These are phyloP conservation scores for Musa schizocarpa DNA, from an alignment of 176 grass and related monocot species.

Conservation along the genomic window DNA sequence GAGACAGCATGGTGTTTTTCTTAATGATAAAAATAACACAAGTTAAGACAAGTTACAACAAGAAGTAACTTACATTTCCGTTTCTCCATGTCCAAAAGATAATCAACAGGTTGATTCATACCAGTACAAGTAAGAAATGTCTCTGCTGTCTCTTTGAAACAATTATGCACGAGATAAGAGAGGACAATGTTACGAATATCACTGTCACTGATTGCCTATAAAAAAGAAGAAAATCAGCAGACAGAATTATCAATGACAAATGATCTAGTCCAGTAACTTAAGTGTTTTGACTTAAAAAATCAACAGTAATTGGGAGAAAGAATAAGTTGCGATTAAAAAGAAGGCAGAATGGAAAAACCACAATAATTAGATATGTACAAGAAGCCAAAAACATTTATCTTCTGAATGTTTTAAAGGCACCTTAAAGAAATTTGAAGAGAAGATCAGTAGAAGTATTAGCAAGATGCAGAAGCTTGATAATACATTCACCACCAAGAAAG, in stretches of 20 bases:
- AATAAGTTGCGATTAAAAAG: not conserved
- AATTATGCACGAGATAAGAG: slow-evolving; percentile 96
- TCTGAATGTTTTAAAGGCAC: too few species aligned
- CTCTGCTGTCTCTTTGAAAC: slow-evolving; percentile 94
- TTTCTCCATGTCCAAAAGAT: slow-evolving; percentile 66
- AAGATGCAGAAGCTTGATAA: too few species aligned
- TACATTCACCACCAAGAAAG: too few species aligned
- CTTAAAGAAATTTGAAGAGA: too few species aligned
- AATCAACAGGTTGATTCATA: slow-evolving; percentile 65
- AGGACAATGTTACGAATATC: slow-evolving; percentile 70
- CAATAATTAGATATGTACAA: too few species aligned
- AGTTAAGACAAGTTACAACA: not conserved
- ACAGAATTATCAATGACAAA: not conserved
- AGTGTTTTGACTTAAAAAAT: slow-evolving; percentile 7
- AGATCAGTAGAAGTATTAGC: too few species aligned
- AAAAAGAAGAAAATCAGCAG: slow-evolving; percentile 4
- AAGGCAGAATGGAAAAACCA: too few species aligned
- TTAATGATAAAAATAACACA: not conserved
- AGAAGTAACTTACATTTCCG: slow-evolving; percentile 68
- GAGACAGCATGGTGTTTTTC: too few species aligned
- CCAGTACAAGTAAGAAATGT: slow-evolving; percentile 62
- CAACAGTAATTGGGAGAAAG: slow-evolving; percentile 1
- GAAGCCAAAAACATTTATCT: too few species aligned
- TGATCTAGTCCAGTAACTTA: not conserved
- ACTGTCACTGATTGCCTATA: slow-evolving; percentile 52